Base-by-base conservation (phyloP, 176 grass and related monocot genomes). In the Melocanna baccifera region DNA sequence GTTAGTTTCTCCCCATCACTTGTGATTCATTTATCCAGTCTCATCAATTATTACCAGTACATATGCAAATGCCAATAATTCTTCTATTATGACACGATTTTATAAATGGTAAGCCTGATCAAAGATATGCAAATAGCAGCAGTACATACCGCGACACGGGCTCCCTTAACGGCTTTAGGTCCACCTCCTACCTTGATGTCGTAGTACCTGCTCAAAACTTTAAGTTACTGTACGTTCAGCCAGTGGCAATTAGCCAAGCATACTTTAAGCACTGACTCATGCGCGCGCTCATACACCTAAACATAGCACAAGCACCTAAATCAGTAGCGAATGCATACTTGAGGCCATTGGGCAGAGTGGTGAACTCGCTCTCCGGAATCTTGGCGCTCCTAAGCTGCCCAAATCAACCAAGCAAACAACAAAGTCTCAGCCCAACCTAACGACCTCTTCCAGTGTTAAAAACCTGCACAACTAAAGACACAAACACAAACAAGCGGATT, bases 291-390 rank as follows among this genome's bases (percentile, higher is more conserved):
- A 10, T 11, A 79, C 40, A 68, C 41, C 40, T 13, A 55, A 41
- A 18, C 52, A 63, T 22, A 16, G 65, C 5, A 32, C 1, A 16
- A 19, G 37, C 40, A 75, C n/a, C 10, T 22, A 36, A 67, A 66
- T 26, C 43, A 57, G 69, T 15, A 39, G 16, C 12, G 12, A 47
- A 58, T 29, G 71, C 93, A 65, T 90, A 98, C 96, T 98, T 98
- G 14, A 98, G 93, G 43, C 96, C 96, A 87, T 91, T 96, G 66
- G 93, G 88, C 45, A 96, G 91, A 40, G 86, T 89, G 22, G 77
- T 94, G 86, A 87, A 94, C 71, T 95, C 96, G 84, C 77, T 92
- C 59, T 99, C 96, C 57, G 96, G 93, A 81, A 99, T 91, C 87
- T 99, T 94, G 77, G 91, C 73, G 52, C 77, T 74, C 78, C 87